Conservation (phyloP, 768 basidiomycete genomes). For the Boletus coccyginus region DNA sequence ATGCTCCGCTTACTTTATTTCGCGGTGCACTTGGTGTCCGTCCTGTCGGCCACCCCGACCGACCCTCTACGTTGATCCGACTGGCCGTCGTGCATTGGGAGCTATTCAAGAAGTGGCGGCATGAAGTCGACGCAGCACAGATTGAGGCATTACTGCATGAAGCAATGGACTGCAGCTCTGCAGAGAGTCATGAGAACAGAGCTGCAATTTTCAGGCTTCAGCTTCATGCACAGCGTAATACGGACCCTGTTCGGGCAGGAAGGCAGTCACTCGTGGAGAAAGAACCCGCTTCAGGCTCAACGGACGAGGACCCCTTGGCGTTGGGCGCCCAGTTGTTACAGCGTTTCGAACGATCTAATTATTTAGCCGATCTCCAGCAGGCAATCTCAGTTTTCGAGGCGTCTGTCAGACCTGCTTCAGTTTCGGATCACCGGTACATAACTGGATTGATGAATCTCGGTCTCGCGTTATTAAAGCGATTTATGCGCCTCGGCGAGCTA, state of each 20-base stretch:
- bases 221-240: too few relatives aligned
- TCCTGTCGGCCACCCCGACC: too few relatives aligned
- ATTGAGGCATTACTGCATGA: background rate
- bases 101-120: too few relatives aligned
- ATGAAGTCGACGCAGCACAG: too few relatives aligned
- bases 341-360: background rate
- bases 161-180: too few relatives aligned
- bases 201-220: too few relatives aligned
- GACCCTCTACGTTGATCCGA: too few relatives aligned
- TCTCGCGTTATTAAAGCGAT: background rate
- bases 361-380: background rate
- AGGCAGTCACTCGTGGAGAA: too few relatives aligned
- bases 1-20: background rate
- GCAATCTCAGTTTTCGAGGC: background rate
- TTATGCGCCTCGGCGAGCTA: background rate
- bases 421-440: background rate
- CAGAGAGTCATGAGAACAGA: too few relatives aligned
- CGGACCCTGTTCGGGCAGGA: too few relatives aligned
- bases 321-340: background rate
- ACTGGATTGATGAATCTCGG: background rate
- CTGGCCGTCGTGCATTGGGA: too few relatives aligned
- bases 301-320: background rate
- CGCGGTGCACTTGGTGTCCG: background rate
- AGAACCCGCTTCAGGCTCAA: too few relatives aligned
- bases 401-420: background rate